A percentile compares a stretch with the other conserved stretches of the same genome.
Evolutionary conservation across 148 eudicot species (phyloP).

Genomic region (Fagopyrum tataricum): DNA sequence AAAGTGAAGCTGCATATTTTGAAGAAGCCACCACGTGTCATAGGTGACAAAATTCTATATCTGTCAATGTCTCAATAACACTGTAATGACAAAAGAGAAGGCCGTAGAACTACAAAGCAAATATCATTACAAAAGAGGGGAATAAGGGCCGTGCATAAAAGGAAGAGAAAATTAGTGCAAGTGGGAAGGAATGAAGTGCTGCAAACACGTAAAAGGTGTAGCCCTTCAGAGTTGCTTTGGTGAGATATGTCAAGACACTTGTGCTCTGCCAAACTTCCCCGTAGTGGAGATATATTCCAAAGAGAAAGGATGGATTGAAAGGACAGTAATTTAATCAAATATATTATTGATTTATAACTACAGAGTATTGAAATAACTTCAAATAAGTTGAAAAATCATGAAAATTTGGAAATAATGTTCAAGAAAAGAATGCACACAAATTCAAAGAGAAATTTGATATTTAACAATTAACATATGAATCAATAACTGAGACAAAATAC

Average conservation of each 20-base stretch:
- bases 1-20: too few species aligned
- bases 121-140: background rate
- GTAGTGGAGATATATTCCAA: background rate
- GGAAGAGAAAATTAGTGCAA: background rate
- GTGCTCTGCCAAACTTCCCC: background rate
- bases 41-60: background rate
- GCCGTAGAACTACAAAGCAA: background rate
- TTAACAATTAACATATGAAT: background rate
- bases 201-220: background rate
- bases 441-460: background rate
- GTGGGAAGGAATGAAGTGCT: too few species aligned
- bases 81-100: background rate
- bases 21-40: too few species aligned
- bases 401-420: background rate
- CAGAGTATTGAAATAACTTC: background rate
- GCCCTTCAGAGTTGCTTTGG: background rate
- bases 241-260: constrained; percentile 5
- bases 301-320: background rate
- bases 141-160: background rate
- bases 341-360: background rate
- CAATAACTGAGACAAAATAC: background rate
- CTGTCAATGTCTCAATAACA: background rate
- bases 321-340: background rate
- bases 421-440: background rate
- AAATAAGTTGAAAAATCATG: background rate